Conservation (phyloP, 495 filamentous ascomycete genomes). For the Aspergillus indologenus region DNA sequence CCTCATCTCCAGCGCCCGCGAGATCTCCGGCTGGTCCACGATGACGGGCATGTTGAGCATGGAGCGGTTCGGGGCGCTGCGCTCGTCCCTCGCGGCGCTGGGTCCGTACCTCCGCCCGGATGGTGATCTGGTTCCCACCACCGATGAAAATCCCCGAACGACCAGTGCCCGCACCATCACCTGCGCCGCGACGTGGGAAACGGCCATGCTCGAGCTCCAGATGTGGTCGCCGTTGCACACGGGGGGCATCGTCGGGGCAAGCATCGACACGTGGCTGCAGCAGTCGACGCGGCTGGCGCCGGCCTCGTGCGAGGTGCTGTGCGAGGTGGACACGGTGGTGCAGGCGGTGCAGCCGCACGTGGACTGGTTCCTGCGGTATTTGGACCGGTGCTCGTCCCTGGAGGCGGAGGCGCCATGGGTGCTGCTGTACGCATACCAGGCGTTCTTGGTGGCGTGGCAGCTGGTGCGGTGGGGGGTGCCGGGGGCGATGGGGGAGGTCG, state of each 20-base stretch:
- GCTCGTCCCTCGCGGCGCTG: conserved; percentile 31
- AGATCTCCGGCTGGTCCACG: conserved; percentile 39
- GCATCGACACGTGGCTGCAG: conserved; percentile 28
- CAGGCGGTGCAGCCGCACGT: conserved; percentile 32
- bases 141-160: background rate
- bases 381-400: conserved; percentile 20
- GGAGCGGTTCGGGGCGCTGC: conserved; percentile 31
- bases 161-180: conserved; percentile 1
- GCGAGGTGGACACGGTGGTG: conserved; percentile 24
- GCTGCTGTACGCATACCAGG: conserved; percentile 35
- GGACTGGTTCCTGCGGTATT: conserved; percentile 38
- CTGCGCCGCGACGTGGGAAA: conserved; percentile 36
- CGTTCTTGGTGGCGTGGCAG: conserved; percentile 40
- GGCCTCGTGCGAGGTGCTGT: conserved; percentile 25
- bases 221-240: conserved; percentile 39
- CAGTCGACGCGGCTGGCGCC: conserved; percentile 28
- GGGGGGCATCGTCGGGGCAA: conserved; percentile 30
- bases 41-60: conserved; percentile 38
- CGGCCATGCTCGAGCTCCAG: conserved; percentile 37
- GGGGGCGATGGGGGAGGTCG: conserved; percentile 30
- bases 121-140: too few species aligned
- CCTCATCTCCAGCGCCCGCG: conserved; percentile 36
- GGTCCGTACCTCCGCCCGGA: conserved; percentile 28
- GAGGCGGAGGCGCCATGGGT: conserved; percentile 34
- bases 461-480: conserved; percentile 23